Percentiles rank a stretch among this genome's conserved stretches.
These are phyloP conservation scores for Elongisporangium prolatum DNA, from an alignment of 352 stramenopile species.

Conservation along the genomic window DNA sequence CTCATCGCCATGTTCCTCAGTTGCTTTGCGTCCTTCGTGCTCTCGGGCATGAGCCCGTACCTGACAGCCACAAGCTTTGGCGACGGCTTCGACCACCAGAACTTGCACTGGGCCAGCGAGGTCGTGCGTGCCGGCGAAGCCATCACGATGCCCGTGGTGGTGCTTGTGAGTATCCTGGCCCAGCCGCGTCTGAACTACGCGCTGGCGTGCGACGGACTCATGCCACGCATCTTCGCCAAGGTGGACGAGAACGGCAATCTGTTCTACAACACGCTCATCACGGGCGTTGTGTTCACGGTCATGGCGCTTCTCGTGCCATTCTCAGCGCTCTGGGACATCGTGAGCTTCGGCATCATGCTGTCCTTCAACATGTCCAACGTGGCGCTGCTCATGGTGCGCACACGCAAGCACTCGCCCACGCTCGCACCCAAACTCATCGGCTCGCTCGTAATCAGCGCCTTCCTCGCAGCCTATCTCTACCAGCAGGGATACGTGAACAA, in stretches of 20 bases:
- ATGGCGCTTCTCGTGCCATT: conserved; percentile 35
- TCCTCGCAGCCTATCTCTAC: conserved; percentile 10
- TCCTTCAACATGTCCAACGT: conserved; percentile 52
- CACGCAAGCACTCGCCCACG: conserved; percentile 10
- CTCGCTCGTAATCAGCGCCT: conserved; percentile 4
- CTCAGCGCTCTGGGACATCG: conserved; percentile 36
- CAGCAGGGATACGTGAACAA: conserved; percentile 16
- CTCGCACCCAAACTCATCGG: conserved; percentile 13
- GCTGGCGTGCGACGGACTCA: conserved; percentile 74
- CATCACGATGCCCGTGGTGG: conserved; percentile 79
- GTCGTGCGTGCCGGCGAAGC: conserved; percentile 1
- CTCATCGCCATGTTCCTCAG: conserved; percentile 1
- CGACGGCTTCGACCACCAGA: conserved; percentile 1
- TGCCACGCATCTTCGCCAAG: conserved; percentile 66
- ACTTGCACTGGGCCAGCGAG: conserved; percentile 4
- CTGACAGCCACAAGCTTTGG: conserved; percentile 1
- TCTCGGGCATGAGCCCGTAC: conserved; percentile 49
- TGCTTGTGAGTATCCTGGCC: conserved; percentile 76
- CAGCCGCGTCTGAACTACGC: conserved; percentile 78
- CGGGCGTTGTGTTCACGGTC: conserved; percentile 16
- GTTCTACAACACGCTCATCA: conserved; percentile 27
- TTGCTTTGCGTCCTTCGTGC: conserved; percentile 47
- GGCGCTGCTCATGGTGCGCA: conserved; percentile 25
- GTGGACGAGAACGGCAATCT: conserved; percentile 35
- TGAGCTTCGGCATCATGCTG: conserved; percentile 45